Evolutionary conservation across 768 basidiomycete genomes (phyloP), one percentile per base, ranked within the genome.

Genomic region (Mycena pura): DNA sequence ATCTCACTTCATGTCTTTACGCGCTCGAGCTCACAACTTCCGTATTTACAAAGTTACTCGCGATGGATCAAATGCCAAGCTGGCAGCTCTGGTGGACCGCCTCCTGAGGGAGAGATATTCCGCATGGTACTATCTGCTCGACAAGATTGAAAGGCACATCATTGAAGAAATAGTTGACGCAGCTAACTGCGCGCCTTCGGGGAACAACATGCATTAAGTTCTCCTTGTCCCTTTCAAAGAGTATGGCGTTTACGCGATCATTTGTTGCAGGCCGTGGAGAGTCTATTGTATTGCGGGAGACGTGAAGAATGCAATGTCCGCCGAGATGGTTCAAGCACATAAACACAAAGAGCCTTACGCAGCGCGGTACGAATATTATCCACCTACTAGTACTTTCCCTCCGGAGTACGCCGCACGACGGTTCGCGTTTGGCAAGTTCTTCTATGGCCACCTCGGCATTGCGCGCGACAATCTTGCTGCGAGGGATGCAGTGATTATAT

Each of bases 211-310:
- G 39, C 64, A 66, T 60, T 65, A 49, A 17, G 60, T 36, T 3
- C n/a, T n/a, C n/a, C n/a, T n/a, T n/a, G n/a, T n/a, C n/a, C n/a
- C n/a, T n/a, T n/a, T n/a, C n/a, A n/a, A n/a, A n/a, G n/a, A n/a
- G n/a, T n/a, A n/a, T n/a, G n/a, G n/a, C n/a, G n/a, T n/a, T n/a
- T n/a, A n/a, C n/a, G n/a, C n/a, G n/a, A n/a, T n/a, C n/a, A n/a
- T n/a, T n/a, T n/a, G n/a, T 19, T 50, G 9, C 53, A 67, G 66
- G 25, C 63, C 66, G 5, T 67, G 63, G 63, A 67, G 62, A n/a
- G 66, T 67, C n/a, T 62, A 67, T 25, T 41, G 38, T 41, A 13
- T 67, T 19, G 13, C 56, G 14, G 63, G 66, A 8, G 19, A 19
- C 14, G 36, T 58, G 17, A 61, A 57, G 31, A 52, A 64, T 21